phyloP scores from a whole-genome alignment of 2,329 filamentous ascomycete species.

The Pseudocercospora eumusae region DNA sequence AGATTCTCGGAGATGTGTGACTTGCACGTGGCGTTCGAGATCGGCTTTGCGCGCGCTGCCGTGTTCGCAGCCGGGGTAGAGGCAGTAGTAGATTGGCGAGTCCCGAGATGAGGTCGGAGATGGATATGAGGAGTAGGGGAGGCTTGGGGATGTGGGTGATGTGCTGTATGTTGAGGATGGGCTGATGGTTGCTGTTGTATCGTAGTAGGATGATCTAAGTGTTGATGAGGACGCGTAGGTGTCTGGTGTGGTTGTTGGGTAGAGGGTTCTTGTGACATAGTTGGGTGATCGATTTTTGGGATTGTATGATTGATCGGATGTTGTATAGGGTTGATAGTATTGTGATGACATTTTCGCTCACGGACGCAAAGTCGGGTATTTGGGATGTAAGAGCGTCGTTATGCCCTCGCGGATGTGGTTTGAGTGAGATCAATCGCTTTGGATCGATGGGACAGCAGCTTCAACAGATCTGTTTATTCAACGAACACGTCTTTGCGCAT shows the following conservation, averaged over 20 bases:
- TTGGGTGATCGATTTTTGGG: background rate
- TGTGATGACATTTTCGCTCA: background rate
- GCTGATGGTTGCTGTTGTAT: slow-evolving; percentile 1
- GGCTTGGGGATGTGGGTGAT: slow-evolving; percentile 4
- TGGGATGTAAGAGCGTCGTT: background rate
- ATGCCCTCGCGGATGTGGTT: background rate
- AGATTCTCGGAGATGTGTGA: slow-evolving; percentile 46
- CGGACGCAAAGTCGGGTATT: background rate
- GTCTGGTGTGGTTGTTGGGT: background rate
- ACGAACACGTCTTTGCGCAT: background rate
- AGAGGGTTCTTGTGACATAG: background rate
- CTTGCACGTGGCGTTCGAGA: slow-evolving; percentile 52
- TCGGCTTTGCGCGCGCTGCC: slow-evolving; percentile 50
- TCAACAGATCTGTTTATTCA: background rate
- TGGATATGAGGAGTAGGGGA: background rate
- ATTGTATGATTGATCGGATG: background rate
- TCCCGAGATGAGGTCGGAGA: background rate
- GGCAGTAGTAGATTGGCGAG: slow-evolving; percentile 10
- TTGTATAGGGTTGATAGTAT: background rate
- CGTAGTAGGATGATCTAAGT: background rate
- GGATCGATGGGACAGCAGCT: background rate
- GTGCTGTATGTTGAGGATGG: slow-evolving; percentile 7
- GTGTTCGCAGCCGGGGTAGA: slow-evolving; percentile 7
- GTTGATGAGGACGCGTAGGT: background rate
- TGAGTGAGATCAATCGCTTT: background rate